Evolutionary conservation across 345 rosid genomes (phyloP), one percentile per base, ranked within the genome.

Genomic region (Euphorbia pulcherrima): DNA sequence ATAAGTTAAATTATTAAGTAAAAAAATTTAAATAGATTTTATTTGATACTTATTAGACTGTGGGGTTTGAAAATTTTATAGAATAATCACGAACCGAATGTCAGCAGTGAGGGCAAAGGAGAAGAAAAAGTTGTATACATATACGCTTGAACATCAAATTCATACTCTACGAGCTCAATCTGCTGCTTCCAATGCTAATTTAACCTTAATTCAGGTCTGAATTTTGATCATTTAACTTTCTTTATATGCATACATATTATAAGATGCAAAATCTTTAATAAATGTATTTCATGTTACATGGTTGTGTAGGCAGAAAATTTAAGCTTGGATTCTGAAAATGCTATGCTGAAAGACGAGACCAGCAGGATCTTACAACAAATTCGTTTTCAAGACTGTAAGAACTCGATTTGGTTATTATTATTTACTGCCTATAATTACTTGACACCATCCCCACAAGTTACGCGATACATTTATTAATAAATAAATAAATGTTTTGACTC

Each of bases 51-150:
- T n/a, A n/a, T n/a, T n/a, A n/a, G n/a, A n/a, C n/a, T n/a, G 51
- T 10, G 6, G 12, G 18, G 9, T 47, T 39, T 64, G 66, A 53
- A 29, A 52, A 2, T 44, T 56, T 17, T 18, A 35, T 57, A 75
- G 78, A 46, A 70, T 75, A 10, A n/a, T 75, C 6, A 35, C 71
- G 44, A 75, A 75, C 28, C 21, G 78, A 11, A 3, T 53, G 64
- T 60, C 78, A 23, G 74, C 78, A 29, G 26, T 41, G 18, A 75
- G 68, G 60, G 41, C 78, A 57, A 75, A 75, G 27, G 78, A 70
- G 53, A 60, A 46, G 78, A 75, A 75, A 71, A 70, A 53, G 71
- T 17, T 70, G 24, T 18, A 70, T 18, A 41, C 48, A 2, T 21
- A 0, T 51, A 65, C 44, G 74, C 78, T 75, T 60, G 71, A 75